phyloP scores from a whole-genome alignment of 108 stramenopile genomes.

The Schizochytrium sp. region DNA sequence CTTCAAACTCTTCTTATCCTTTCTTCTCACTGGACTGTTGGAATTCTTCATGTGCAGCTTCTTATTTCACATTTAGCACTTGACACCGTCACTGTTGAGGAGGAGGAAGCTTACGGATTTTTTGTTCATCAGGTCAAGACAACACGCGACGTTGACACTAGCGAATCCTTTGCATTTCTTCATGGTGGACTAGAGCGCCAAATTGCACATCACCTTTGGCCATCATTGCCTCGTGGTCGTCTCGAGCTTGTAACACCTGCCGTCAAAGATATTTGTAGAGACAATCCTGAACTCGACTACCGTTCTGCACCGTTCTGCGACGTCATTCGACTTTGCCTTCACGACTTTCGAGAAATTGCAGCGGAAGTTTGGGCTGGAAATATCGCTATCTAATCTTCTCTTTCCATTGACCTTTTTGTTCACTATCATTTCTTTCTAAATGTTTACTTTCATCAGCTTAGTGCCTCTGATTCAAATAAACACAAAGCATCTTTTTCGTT shows the following conservation, averaged over 20 bases:
- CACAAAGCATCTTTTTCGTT: too few species aligned
- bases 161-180: neutral
- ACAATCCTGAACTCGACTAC: slow-evolving; percentile 80
- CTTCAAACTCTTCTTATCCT: neutral
- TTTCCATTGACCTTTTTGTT: neutral
- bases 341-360: slow-evolving; percentile 2
- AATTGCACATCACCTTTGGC: slow-evolving; percentile 53
- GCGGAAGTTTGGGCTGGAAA: slow-evolving; percentile 17
- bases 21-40: slow-evolving; percentile 24
- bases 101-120: slow-evolving; percentile 40
- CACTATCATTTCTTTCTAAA: too few species aligned
- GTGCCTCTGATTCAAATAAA: too few species aligned
- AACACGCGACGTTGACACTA: slow-evolving; percentile 20
- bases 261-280: slow-evolving; percentile 69
- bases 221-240: slow-evolving; percentile 4
- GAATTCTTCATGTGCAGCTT: slow-evolving; percentile 65
- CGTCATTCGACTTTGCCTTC: slow-evolving; percentile 70
- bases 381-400: slow-evolving; percentile 2
- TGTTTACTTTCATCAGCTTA: too few species aligned
- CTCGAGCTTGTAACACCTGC: slow-evolving; percentile 76
- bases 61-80: slow-evolving; percentile 58
- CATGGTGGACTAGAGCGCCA: slow-evolving; percentile 61
- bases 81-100: slow-evolving; percentile 15
- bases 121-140: slow-evolving; percentile 56
- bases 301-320: slow-evolving; percentile 76